Base-by-base conservation (phyloP, 495 filamentous ascomycete genomes). In the Schizothecium vesticola region DNA sequence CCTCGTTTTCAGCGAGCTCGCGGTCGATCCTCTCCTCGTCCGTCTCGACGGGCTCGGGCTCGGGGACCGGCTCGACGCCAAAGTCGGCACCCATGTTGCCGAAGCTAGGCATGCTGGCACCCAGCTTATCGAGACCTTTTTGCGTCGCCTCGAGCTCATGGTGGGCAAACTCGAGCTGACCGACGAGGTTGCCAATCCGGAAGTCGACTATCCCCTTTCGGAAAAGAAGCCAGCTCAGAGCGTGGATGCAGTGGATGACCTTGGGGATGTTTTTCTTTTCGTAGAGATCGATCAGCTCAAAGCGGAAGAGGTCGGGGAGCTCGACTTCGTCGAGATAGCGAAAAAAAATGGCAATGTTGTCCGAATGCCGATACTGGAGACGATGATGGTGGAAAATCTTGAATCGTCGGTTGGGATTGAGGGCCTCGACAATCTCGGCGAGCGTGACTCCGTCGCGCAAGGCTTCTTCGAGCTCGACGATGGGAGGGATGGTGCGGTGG, bases 231-330 rank as follows among this genome's bases (percentile, higher is more conserved):
- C 94, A 99, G 72, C 94, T 97, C 16, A 98, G 80, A 2, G 96
- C 96, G 76, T 99, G 96, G 67, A 99, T 93, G 78, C 96, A 97
- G 79, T 99, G 95, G 69, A 99, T 98, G 73, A 97, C 96, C 79
- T 97, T 99, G 0, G 96, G 96, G 7, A 98, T 94, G 73, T 99
- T 99, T 79, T 99, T 99, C 82, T 98, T 99, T 77, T 99, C 96
- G 82, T 99, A 99, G 36, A 99, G 80, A 75, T 99, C 96, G 51
- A 97, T 97, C 10, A 97, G 85, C 78, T 99, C 96, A 79, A 99
- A 99, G 69, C 94, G 88, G 78, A 99, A 99, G n/a, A 99, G 86
- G 67, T 99, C 96, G 1, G 96, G 96, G 10, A 99, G 80, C 72
- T 97, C 91, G n/a, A 97, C 86, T 69, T 97, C 91, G 72, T 93